Base-by-base conservation (phyloP, 208 protist genomes). In the Trypanosoma lewisi region DNA sequence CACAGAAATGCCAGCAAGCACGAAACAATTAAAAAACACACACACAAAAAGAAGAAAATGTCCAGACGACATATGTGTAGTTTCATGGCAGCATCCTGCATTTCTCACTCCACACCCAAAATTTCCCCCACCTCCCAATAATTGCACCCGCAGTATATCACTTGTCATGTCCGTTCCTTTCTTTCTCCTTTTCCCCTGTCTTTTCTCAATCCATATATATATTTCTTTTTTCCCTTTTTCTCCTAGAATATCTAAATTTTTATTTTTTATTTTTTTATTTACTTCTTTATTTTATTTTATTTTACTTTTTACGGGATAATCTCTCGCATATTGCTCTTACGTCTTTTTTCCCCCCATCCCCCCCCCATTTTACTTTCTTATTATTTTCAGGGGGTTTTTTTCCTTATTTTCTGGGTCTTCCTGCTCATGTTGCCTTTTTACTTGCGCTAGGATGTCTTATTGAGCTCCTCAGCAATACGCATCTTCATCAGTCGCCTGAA, bases 401-500 rank as follows among this genome's bases (percentile, higher is more conserved):
- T n/a, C 4, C 27, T 19, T n/a, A 17, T 34, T 17, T 27, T 21
- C 28, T 48, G 4, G 23, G 12, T 60, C 14, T 42, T 60, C 19
- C 1, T 27, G 31, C 11, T 60, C 5, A 17, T 3, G 11, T 60
- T 60, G 4, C 37, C 33, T 4, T 63, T 53, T 44, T 28, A 21
- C 50, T 42, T 53, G 23, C 16, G 42, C 42, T 2, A 7, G 7
- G 42, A 5, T 47, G 42, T 47, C 36, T 59, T 67, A 4, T 41
- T 36, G 27, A 67, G 49, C 25, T 55, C 49, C 28, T 67, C 62
- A 21, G 41, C 1, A 11, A 67, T 50, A 50, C 52, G 52, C 36
- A 53, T 36, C 34, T 59, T 67, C 21, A 59, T 25, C n/a, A 67
- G 30, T n/a, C 25, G 34, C 42, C 51, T 28, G 30, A 67, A 67